Percentiles rank a stretch among this genome's conserved stretches.
Conservation (phyloP, 257 asterid species). For the Primulina tabacum region DNA sequence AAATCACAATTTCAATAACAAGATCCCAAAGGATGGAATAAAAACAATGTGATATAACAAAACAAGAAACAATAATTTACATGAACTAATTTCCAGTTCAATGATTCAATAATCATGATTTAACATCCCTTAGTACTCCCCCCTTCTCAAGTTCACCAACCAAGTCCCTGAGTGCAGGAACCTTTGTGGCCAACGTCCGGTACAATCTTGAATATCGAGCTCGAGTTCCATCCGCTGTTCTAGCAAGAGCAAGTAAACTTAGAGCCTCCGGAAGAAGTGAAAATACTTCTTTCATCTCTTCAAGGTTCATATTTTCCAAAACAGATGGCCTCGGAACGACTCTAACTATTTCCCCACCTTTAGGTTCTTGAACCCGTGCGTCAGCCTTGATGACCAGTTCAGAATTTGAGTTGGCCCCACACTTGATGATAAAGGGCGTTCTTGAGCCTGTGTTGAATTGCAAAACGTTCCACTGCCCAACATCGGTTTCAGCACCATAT, state of each 20-base stretch:
- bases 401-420: constrained; percentile 93
- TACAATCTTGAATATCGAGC: constrained; percentile 95
- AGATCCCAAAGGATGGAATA: background rate
- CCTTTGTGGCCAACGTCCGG: constrained; percentile 94
- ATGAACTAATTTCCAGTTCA: background rate
- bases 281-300: constrained; percentile 71
- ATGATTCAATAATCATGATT: constrained; percentile 32
- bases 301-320: constrained; percentile 71
- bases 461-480: constrained; percentile 90
- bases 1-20: background rate
- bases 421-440: constrained; percentile 83
- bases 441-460: constrained; percentile 97
- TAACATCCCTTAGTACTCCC: constrained; percentile 75
- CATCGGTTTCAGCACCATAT: constrained; percentile 68
- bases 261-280: constrained; percentile 81
- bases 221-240: constrained; percentile 96
- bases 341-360: constrained; percentile 83
- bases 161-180: constrained; percentile 90
- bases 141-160: constrained; percentile 89
- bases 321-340: constrained; percentile 82
- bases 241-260: constrained; percentile 82
- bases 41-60: constrained; percentile 4
- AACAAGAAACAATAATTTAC: constrained; percentile 11
- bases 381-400: constrained; percentile 94
- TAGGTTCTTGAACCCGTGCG: constrained; percentile 82